A percentile compares a stretch with the other conserved stretches of the same genome.
Conservation (phyloP, 163 green algal species). For the Scenedesmus sp. region DNA sequence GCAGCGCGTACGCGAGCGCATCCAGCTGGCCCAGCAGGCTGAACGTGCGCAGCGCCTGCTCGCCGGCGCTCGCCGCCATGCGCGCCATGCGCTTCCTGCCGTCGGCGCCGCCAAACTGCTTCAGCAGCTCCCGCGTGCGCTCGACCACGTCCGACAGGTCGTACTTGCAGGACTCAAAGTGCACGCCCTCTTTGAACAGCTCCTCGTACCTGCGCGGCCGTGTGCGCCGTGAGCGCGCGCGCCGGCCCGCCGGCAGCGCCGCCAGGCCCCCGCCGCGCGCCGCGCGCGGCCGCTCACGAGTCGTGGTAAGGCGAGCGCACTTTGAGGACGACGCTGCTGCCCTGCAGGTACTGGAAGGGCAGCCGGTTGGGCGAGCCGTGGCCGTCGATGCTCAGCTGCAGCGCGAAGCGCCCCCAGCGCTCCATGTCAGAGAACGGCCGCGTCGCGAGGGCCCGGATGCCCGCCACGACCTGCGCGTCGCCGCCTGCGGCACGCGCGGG, state of each 20-base stretch:
- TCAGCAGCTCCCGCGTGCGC: not conserved
- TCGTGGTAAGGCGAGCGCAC: slow-evolving; percentile 12
- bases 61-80: not conserved
- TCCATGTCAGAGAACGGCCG: not conserved
- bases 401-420: not conserved
- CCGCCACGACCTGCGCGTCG: not conserved
- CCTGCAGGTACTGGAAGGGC: slow-evolving; percentile 18
- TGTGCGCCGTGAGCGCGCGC: not conserved
- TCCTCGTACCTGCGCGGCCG: not conserved
- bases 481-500: no score
- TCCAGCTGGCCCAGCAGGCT: slow-evolving; percentile 13
- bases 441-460: not conserved
- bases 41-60: not conserved
- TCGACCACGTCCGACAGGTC: not conserved
- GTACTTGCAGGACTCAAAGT: not conserved
- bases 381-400: slow-evolving; percentile 32
- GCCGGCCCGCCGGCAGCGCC: not conserved
- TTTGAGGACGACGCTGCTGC: slow-evolving; percentile 7
- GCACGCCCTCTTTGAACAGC: not conserved
- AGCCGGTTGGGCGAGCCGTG: slow-evolving; percentile 7
- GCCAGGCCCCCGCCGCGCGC: not conserved
- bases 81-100: not conserved
- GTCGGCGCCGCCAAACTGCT: not conserved
- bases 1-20: slow-evolving; percentile 3
- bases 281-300: not conserved